Base-by-base conservation (phyloP, 768 basidiomycete genomes). In the Clavulina sp. region DNA sequence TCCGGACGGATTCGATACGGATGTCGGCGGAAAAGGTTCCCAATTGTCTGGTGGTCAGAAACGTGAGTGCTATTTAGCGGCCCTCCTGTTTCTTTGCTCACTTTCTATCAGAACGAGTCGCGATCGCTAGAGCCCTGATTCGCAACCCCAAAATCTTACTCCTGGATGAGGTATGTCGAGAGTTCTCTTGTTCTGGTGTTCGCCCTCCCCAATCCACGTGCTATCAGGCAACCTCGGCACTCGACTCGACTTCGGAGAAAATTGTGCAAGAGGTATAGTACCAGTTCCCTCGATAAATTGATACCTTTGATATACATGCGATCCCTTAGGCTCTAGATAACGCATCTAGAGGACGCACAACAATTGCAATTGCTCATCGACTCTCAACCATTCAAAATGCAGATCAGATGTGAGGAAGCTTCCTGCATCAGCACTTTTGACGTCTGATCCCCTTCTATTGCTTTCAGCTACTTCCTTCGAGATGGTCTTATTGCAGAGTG, bases 51-150 rank as follows among this genome's bases (percentile, higher is more conserved):
- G 65, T 43, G 65, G 65, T 38, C 64, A 65, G 54, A 57, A 56
- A 32, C 49, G 29, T 43, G 57, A n/a, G 60, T 63, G 19, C 58
- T 59, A 9, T 56, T 7, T 48, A 55, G 54, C 16, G 54, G 55
- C 38, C 19, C 26, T 32, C 48, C 16, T 0, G 31, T 4, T 34
- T n/a, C 13, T 9, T 19, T 36, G 28, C 16, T 9, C 19, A 43
- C 6, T 26, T 24, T 18, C 19, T 31, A n/a, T 18, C 38, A 34
- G 61, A 69, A 57, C 67, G 68, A 51, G 66, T 70, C 51, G 69
- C 70, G 41, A 70, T 72, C 57, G 70, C 70, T 4, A 61, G 70
- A 18, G 70, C 70, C 3, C 57, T 71, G 3, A 68, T 72, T 34
- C 63, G 69, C 4, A 61, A 63, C 43, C 62, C 62, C 3, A 59